A percentile compares a stretch with the other conserved stretches of the same genome.
Evolutionary conservation across 1,139 yeast genomes (phyloP).

Genomic region (Meyerozyma carpophila): DNA sequence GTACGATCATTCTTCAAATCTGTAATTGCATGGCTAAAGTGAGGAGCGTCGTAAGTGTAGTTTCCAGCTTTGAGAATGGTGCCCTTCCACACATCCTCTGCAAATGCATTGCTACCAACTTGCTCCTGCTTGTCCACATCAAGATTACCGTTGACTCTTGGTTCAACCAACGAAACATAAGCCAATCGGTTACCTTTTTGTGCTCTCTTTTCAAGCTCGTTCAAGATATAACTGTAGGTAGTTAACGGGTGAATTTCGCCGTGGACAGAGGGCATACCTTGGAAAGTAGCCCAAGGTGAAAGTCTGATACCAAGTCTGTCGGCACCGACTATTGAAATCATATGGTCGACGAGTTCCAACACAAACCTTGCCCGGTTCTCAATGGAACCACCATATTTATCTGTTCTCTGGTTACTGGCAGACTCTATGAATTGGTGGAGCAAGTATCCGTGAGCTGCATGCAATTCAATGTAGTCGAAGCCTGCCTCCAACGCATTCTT

Average conservation of each 20-base stretch:
- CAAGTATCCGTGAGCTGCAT: constrained; percentile 14
- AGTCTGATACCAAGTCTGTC: constrained; percentile 9
- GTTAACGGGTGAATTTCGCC: constrained; percentile 29
- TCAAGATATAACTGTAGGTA: constrained; percentile 25
- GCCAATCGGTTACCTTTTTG: constrained; percentile 9
- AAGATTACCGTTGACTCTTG: constrained; percentile 17
- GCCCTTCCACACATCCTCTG: constrained; percentile 44
- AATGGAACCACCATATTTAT: constrained; percentile 14
- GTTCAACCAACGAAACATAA: constrained; percentile 13
- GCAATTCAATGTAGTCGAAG: constrained; percentile 14
- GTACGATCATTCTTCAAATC: constrained; percentile 5
- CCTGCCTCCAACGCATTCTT: constrained; percentile 12
- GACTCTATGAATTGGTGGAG: constrained; percentile 10
- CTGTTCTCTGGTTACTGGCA: constrained; percentile 12
- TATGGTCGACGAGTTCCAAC: constrained; percentile 15
- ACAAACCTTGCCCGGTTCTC: constrained; percentile 12
- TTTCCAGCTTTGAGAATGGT: constrained; percentile 41
- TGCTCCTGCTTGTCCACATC: constrained; percentile 6
- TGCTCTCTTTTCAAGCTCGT: constrained; percentile 9
- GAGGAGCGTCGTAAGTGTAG: constrained; percentile 9
- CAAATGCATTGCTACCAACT: constrained; percentile 27
- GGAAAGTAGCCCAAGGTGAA: constrained; percentile 15
- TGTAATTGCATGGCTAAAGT: constrained; percentile 2
- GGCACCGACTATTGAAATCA: constrained; percentile 7
- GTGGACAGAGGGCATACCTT: constrained; percentile 22